phyloP scores from a whole-genome alignment of 129 eudicot genomes.

The Centrapalus pauciflorus region DNA sequence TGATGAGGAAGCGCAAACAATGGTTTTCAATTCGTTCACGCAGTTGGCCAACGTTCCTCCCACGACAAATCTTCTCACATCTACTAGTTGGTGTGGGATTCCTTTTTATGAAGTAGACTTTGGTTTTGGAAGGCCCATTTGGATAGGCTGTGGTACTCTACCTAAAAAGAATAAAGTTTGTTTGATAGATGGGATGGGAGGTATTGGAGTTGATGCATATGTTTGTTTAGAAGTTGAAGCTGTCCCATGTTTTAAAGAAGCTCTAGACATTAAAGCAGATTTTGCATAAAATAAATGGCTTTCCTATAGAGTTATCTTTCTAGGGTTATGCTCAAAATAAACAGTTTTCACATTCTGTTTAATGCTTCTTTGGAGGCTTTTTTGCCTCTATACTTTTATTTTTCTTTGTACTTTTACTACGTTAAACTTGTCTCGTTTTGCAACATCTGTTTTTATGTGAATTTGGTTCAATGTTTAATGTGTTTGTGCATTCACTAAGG shows the following conservation, averaged over 20 bases:
- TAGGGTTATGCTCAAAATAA: no score
- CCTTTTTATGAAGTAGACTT: conserved; percentile 15
- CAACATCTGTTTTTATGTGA: no score
- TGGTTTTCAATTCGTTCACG: conserved; percentile 12
- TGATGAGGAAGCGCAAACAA: neutral
- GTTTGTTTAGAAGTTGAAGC: neutral
- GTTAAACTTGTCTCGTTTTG: no score
- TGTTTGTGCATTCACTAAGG: no score
- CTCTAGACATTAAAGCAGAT: neutral
- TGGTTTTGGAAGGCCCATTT: conserved; percentile 20
- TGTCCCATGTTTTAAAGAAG: neutral
- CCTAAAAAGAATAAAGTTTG: neutral
- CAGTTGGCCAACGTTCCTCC: neutral
- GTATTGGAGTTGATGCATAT: conserved; percentile 14
- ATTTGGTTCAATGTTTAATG: no score
- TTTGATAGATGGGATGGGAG: neutral
- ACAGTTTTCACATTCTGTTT: no score
- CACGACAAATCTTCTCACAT: neutral
- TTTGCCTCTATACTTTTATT: no score
- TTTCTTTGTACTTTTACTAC: no score
- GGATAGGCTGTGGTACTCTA: neutral
- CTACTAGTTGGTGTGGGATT: conserved; percentile 24
- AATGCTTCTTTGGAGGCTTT: no score
- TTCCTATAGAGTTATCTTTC: no score
- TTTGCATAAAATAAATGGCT: no score